These are phyloP conservation scores for Capsella bursapastoris DNA, from an alignment of 345 rosid species.

Conservation along the genomic window DNA sequence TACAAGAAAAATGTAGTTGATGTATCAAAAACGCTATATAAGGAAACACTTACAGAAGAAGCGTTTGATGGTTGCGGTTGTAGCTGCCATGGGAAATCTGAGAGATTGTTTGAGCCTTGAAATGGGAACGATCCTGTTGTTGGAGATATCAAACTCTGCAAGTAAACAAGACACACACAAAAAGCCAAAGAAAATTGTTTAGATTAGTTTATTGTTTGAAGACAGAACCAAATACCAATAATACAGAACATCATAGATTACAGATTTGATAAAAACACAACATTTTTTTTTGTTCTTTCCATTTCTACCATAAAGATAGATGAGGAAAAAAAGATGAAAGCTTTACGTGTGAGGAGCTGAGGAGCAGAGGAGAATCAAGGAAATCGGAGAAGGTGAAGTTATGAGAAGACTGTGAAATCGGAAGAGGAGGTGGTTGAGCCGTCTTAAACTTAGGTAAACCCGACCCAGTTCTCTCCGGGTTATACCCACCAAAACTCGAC, in stretches of 20 bases:
- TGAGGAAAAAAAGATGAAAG: slow-evolving; percentile 46
- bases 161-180: slow-evolving; percentile 53
- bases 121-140: slow-evolving; percentile 85
- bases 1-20: slow-evolving; percentile 21
- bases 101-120: slow-evolving; percentile 49
- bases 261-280: background rate
- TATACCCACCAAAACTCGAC: slow-evolving; percentile 45
- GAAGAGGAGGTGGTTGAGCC: slow-evolving; percentile 75
- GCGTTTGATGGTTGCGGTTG: slow-evolving; percentile 36
- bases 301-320: background rate
- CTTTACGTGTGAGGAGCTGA: slow-evolving; percentile 67
- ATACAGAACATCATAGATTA: slow-evolving; percentile 12
- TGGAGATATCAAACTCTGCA: slow-evolving; percentile 86
- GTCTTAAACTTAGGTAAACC: slow-evolving; percentile 94
- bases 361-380: slow-evolving; percentile 83
- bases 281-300: background rate
- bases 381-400: slow-evolving; percentile 78
- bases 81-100: slow-evolving; percentile 67
- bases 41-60: slow-evolving; percentile 46
- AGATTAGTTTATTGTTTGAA: background rate
- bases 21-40: slow-evolving; percentile 41
- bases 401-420: slow-evolving; percentile 77
- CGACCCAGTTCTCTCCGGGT: slow-evolving; percentile 59
- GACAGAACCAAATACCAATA: background rate
- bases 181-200: background rate